Percentiles rank a stretch among this genome's conserved stretches.
phyloP scores from a whole-genome alignment of 768 basidiomycete genomes.

The Boletus rubroflammeus region DNA sequence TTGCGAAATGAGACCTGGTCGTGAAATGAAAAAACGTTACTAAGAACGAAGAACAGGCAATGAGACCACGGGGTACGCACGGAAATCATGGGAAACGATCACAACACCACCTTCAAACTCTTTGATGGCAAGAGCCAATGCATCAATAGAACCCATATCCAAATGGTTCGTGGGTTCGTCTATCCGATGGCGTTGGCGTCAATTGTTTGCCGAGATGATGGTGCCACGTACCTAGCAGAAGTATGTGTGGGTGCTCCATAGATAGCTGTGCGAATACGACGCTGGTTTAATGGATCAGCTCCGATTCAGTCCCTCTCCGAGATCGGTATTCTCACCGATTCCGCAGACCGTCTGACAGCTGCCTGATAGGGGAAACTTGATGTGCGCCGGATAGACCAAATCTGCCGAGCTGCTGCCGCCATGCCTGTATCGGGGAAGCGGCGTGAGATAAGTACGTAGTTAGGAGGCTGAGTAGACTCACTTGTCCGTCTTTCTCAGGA shows the following conservation, averaged over 20 bases:
- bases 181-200: conserved; percentile 22
- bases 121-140: conserved; percentile 92
- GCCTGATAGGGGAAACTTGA: conserved; percentile 90
- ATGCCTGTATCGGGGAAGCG: conserved; percentile 52
- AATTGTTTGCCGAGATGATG: conserved; percentile 11
- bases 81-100: conserved; percentile 99
- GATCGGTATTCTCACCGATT: conserved; percentile 63
- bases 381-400: conserved; percentile 94
- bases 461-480: conserved; percentile 22
- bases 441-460: conserved; percentile 9
- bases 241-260: conserved; percentile 96
- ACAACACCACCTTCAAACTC: conserved; percentile 97
- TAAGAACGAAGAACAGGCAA: neutral
- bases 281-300: conserved; percentile 36
- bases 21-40: conserved; percentile 11
- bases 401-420: conserved; percentile 91
- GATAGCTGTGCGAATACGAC: conserved; percentile 96
- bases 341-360: conserved; percentile 92
- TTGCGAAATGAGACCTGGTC: conserved; percentile 85
- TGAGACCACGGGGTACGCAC: conserved; percentile 44
- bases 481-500: conserved; percentile 88
- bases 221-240: conserved; percentile 64
- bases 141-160: conserved; percentile 98
- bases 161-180: conserved; percentile 97
- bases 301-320: conserved; percentile 1